Percentiles rank a stretch among this genome's conserved stretches.
Conservation (phyloP, 1,284 basidiomycete species). For the Ganoderma meredithae region DNA sequence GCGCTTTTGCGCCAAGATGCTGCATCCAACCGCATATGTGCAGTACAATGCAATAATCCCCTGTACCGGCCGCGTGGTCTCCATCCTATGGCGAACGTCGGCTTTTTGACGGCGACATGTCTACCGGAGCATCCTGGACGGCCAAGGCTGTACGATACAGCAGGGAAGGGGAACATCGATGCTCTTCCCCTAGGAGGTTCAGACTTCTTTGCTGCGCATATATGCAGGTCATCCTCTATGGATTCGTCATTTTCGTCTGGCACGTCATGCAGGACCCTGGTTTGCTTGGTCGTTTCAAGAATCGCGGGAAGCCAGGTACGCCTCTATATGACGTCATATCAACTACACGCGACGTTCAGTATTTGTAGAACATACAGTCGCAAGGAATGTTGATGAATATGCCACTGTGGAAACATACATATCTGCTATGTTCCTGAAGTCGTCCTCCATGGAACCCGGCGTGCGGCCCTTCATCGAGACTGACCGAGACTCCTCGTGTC, state of each 20-base stretch:
- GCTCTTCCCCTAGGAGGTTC: background rate
- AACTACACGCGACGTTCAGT: background rate
- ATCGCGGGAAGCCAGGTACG: background rate
- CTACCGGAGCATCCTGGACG: background rate
- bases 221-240: background rate
- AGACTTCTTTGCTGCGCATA: slow-evolving; percentile 4
- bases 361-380: too few relatives aligned
- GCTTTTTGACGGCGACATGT: background rate
- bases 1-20: background rate
- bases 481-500: background rate
- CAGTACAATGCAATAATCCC: background rate
- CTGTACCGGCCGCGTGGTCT: background rate
- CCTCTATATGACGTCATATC: background rate
- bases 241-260: background rate
- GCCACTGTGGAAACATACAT: too few relatives aligned
- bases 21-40: background rate
- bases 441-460: background rate
- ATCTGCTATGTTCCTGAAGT: background rate
- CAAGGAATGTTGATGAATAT: too few relatives aligned
- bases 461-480: background rate
- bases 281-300: background rate
- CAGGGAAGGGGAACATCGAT: background rate
- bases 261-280: background rate
- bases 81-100: too few relatives aligned
- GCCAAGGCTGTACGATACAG: background rate